Evolutionary conservation across 805 yeast genomes (phyloP), one percentile per base, ranked within the genome.

Genomic region (Saccharomycopsis olivae): DNA sequence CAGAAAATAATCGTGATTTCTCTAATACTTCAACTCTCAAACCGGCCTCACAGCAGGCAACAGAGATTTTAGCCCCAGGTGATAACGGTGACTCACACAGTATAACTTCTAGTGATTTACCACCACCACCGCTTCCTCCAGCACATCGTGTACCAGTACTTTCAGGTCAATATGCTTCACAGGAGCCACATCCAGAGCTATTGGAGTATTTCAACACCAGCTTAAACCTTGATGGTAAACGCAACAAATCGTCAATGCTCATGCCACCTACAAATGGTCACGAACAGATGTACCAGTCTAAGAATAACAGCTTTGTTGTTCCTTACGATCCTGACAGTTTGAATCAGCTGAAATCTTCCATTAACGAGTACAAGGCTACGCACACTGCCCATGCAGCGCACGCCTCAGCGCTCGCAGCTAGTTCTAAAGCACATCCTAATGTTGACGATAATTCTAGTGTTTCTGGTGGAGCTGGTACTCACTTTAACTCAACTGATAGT

Each of bases 281-380:
- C 19, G 17, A n/a, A 13, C 18, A n/a, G 16, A 14, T 35, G 23
- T n/a, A 39, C n/a, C 28, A 33, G 5, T 16, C 19, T 8, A 41
- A 37, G 31, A 36, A 35, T 19, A 34, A 40, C 30, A 44, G 47
- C 13, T 55, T 56, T 30, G 48, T 53, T 15, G 47, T 43, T 2
- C 61, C 61, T 5, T 57, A 57, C 40, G 60, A 55, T 33, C 59
- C 59, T 9, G 58, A 56, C 19, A 51, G 55, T 2, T 38, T 56
- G 23, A 51, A 51, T 27, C 58, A 55, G 36, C 52, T 58, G 4
- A 49, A 44, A 34, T 51, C 57, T 6, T 33, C 31, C 17, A 29
- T 39, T 23, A 32, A 39, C 24, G 46, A 38, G 8, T n/a, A n/a
- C 16, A 28, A 13, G 13, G 24, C 30, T 28, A 13, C 13, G 25